Evolutionary conservation across 176 grass and related monocot species (phyloP), one percentile per base, ranked within the genome.

Genomic region (Themeda triandra): DNA sequence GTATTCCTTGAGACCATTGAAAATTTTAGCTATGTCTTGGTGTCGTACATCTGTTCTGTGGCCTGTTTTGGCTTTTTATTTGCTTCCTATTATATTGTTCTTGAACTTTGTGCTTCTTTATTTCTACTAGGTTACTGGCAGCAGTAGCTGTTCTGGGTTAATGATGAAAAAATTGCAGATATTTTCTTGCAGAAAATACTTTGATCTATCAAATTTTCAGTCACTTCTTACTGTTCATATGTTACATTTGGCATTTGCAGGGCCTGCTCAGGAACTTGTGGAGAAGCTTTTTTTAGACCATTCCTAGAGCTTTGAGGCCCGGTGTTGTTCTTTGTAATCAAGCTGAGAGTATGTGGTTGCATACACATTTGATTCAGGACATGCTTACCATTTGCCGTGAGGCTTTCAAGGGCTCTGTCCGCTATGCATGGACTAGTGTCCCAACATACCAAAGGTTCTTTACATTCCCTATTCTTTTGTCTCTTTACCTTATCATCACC

Each of bases 241-340:
- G n/a, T 11, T 36, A 8, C 14, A n/a, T n/a, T 85, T 73, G 54
- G 4, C 27, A 78, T 78, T 87, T 71, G n/a, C 79, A 99, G 97
- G 97, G 15, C 97, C 97, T 36, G 97, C 97, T 42, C 89, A 89
- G 76, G 97, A 94, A 84, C 92, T 99, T 86, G 97, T 99, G 10
- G 93, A 99, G 81, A 99, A 94, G 69, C 97, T 93, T 23, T 99
- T 99, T 91, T 99, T 99, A 96, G 5, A 96, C 79, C 25, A 92
- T 99, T 71, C 84, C 86, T 87, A 94, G 91, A 79, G 97, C 93
- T 75, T 81, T 99, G 44, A 96, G 67, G 69, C 93, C 93, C 73
- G 97, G 97, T 86, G 97, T 92, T 65, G 97, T 99, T 82, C 88
- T 99, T 44, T 99, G 93, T 78, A 99, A 99, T 79, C 93, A 96